A percentile compares a stretch with the other conserved stretches of the same genome.
Evolutionary conservation across 2,329 filamentous ascomycete genomes (phyloP).

Genomic region (Stemphylium beticola): DNA sequence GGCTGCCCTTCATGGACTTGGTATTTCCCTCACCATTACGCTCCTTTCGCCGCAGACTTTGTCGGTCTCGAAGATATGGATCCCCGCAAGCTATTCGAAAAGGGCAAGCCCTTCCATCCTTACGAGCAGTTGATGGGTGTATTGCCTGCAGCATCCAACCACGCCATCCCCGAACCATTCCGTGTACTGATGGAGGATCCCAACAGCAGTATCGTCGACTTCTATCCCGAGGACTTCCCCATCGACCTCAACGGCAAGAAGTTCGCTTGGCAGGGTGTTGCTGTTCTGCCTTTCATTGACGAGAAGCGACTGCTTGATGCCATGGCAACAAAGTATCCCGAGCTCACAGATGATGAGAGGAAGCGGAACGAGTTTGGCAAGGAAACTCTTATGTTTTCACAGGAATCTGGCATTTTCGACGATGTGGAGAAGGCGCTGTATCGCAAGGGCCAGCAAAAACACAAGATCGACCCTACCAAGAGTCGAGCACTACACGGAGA

Average conservation of each 20-base stretch:
- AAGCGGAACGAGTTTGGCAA: constrained; percentile 79
- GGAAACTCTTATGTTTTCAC: constrained; percentile 84
- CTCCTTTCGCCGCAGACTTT: constrained; percentile 96
- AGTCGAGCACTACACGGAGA: constrained; percentile 81
- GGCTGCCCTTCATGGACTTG: constrained; percentile 98
- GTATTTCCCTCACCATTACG: constrained; percentile 99
- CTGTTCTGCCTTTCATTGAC: constrained; percentile 93
- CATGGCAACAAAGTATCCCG: constrained; percentile 81
- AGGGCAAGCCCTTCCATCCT: constrained; percentile 83
- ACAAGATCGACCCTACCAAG: constrained; percentile 74
- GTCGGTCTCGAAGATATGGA: constrained; percentile 79
- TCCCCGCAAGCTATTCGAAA: constrained; percentile 72
- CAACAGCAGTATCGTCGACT: constrained; percentile 93
- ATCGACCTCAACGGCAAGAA: constrained; percentile 98
- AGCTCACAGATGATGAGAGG: constrained; percentile 76
- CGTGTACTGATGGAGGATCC: constrained; percentile 87
- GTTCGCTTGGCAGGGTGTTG: constrained; percentile 96
- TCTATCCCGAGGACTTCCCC: constrained; percentile 93
- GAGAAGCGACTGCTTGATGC: constrained; percentile 83
- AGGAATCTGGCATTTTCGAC: constrained; percentile 83
- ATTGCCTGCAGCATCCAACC: constrained; percentile 88
- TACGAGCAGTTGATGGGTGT: constrained; percentile 99
- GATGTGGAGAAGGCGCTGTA: constrained; percentile 87
- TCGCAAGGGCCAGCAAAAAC: constrained; percentile 71
- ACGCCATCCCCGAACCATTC: constrained; percentile 87